Conservation (phyloP, 2,329 filamentous ascomycete genomes). For the Pezicula neosporulosa region DNA sequence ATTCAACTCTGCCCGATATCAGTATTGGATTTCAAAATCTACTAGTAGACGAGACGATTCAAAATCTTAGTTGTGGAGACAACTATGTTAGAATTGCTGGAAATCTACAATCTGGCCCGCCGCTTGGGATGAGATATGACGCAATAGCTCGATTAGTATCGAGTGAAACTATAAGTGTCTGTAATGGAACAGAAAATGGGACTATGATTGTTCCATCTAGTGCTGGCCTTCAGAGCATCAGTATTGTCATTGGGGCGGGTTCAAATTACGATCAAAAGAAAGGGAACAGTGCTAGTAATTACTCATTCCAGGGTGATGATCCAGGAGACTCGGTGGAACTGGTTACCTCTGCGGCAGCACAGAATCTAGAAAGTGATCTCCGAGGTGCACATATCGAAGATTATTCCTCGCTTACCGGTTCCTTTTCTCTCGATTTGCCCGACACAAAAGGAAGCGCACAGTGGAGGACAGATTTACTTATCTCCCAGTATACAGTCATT, state of each 20-base stretch:
- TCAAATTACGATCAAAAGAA: slow-evolving; percentile 49
- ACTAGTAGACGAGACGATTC: slow-evolving; percentile 26
- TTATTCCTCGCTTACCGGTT: slow-evolving; percentile 34
- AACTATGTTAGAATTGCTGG: slow-evolving; percentile 30
- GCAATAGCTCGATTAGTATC: slow-evolving; percentile 31
- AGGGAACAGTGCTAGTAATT: slow-evolving; percentile 39
- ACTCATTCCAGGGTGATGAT: slow-evolving; percentile 45
- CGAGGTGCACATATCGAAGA: slow-evolving; percentile 35
- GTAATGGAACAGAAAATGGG: slow-evolving; percentile 17
- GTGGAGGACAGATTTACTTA: slow-evolving; percentile 34
- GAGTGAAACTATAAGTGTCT: slow-evolving; percentile 7
- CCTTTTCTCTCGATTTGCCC: slow-evolving; percentile 41
- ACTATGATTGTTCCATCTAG: slow-evolving; percentile 27
- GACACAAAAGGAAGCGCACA: slow-evolving; percentile 37
- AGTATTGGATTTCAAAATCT: slow-evolving; percentile 39
- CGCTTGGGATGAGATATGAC: slow-evolving; percentile 42
- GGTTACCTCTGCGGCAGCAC: slow-evolving; percentile 28
- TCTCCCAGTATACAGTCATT: slow-evolving; percentile 29
- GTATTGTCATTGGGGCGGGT: slow-evolving; percentile 39
- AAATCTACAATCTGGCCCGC: slow-evolving; percentile 35
- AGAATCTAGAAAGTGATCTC: slow-evolving; percentile 30
- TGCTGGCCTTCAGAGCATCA: slow-evolving; percentile 21
- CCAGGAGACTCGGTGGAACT: slow-evolving; percentile 36
- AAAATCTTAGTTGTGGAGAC: slow-evolving; percentile 29
- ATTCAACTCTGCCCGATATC: slow-evolving; percentile 33